Percentiles rank a stretch among this genome's conserved stretches.
phyloP scores from a whole-genome alignment of 345 rosid species.

The Ricinus communis region DNA sequence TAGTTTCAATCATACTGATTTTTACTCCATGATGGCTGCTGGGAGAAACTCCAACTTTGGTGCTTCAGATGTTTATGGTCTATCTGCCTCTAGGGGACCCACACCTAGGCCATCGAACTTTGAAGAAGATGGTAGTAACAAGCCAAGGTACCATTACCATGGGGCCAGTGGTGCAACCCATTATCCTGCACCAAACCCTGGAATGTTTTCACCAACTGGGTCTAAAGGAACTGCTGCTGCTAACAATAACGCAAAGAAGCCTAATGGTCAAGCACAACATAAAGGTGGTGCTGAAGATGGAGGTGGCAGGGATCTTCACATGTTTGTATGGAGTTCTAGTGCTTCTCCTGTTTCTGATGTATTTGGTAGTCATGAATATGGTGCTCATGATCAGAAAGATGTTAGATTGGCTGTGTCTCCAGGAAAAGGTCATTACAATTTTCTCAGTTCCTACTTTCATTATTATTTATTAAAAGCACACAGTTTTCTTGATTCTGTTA shows the following conservation, averaged over 20 bases:
- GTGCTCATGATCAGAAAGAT: slow-evolving; percentile 57
- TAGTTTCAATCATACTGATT: slow-evolving; percentile 82
- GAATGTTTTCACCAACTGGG: slow-evolving; percentile 79
- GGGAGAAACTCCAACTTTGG: slow-evolving; percentile 84
- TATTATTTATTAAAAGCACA: no score
- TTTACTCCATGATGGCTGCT: slow-evolving; percentile 85
- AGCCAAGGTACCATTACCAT: slow-evolving; percentile 56
- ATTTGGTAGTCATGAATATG: slow-evolving; percentile 58
- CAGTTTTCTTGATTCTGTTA: no score
- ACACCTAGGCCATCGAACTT: slow-evolving; percentile 82
- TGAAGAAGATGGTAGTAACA: slow-evolving; percentile 60
- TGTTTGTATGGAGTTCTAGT: slow-evolving; percentile 98
- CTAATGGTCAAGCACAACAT: slow-evolving; percentile 42
- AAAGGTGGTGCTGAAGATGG: slow-evolving; percentile 49
- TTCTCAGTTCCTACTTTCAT: no score
- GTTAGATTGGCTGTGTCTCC: slow-evolving; percentile 75
- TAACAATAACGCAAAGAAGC: slow-evolving; percentile 38
- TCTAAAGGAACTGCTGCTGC: slow-evolving; percentile 33
- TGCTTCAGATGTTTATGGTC: slow-evolving; percentile 57
- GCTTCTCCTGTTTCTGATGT: slow-evolving; percentile 96
- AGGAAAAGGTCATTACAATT: slow-evolving; percentile 51
- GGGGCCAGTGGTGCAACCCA: slow-evolving; percentile 48
- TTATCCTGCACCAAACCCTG: slow-evolving; percentile 94
- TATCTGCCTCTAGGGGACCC: slow-evolving; percentile 68
- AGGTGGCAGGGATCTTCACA: slow-evolving; percentile 77